These are phyloP conservation scores for Termitomyces sp. DNA, from an alignment of 768 basidiomycete genomes.

Conservation along the genomic window DNA sequence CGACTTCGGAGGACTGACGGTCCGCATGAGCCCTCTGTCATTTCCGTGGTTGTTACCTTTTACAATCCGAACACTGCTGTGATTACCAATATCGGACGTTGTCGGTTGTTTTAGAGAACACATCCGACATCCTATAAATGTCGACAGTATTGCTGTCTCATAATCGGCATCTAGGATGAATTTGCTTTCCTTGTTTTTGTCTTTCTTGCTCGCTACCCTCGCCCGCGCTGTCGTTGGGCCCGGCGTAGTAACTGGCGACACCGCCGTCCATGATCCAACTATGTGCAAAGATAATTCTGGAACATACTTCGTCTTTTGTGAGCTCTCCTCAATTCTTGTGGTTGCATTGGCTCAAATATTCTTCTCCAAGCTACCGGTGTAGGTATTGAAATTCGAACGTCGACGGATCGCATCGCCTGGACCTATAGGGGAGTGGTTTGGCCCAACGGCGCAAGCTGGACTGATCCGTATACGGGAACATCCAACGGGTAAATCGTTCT, in stretches of 20 bases:
- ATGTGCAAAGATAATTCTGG: constrained; percentile 47
- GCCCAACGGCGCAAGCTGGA: constrained; percentile 49
- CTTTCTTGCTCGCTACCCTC: constrained; percentile 7
- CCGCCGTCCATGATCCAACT: constrained; percentile 43
- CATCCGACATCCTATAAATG: constrained; percentile 6
- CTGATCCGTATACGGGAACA: constrained; percentile 44
- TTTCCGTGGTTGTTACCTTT: background rate
- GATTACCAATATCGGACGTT: constrained; percentile 2
- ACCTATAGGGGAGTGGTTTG: constrained; percentile 42
- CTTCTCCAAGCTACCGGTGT: constrained; percentile 33
- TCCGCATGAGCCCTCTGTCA: constrained; percentile 1
- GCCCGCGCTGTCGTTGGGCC: constrained; percentile 27
- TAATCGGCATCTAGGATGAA: constrained; percentile 3
- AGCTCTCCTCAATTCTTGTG: constrained; percentile 9
- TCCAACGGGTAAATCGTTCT: constrained; percentile 33
- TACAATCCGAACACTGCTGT: background rate
- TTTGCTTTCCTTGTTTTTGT: constrained; percentile 4
- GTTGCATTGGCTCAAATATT: background rate
- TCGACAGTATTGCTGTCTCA: background rate
- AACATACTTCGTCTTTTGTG: constrained; percentile 47
- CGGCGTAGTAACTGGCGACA: constrained; percentile 36
- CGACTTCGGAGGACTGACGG: constrained; percentile 5
- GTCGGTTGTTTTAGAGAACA: background rate
- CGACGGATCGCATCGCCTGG: constrained; percentile 45
- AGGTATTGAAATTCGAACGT: constrained; percentile 49